Base-by-base conservation (phyloP, 2,329 filamentous ascomycete species). In the Paecilomyces dactylethromorphus region DNA sequence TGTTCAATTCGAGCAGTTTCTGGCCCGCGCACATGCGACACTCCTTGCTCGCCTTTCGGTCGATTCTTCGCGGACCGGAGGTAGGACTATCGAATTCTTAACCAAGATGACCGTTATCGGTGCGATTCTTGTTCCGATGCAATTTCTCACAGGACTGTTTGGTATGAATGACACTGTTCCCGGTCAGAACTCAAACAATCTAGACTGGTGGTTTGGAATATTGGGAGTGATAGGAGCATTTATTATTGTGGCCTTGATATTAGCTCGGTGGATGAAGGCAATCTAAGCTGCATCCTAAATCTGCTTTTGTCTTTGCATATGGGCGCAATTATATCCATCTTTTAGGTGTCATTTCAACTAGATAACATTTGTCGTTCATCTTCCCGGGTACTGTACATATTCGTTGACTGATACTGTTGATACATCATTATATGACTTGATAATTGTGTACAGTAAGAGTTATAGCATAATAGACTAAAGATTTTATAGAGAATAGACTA, bases 1-100 rank as follows among this genome's bases (percentile, higher is more conserved):
- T 63, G 86, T 86, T 0, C 92, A 97, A 71, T 96, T 94, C 63
- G 93, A 97, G 74, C 96, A 97, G 82, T 96, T 97, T 82, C 82
- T 97, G 31, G 91, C 89, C 10, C 87, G 93, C 21, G 88, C 89
- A 1, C 93, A 97, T 78, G 90, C 88, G 77, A 97, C 97, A 73
- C 96, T 97, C 70, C 82, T 97, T 29, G 91, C 92, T 1, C 93
- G 96, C 69, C 85, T 97, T 59, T 92, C 88, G 12, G 92, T 96
- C 66, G 90, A 95, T 73, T 91, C 89, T 71, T 91, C 95, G 65
- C 85, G 87, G 1, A 89, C 94, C 74, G 91, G 92, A 24, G 95
- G 91, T 56, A 82, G 86, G 63, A 91, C 90, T 50, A 96, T 96
- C 76, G 83, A 87, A 61, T 87, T 92, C 2, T 84, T 97, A 4